Percentiles rank a stretch among this genome's conserved stretches.
Conservation (phyloP, 169 alveolate species). For the Plasmodium vivax region DNA sequence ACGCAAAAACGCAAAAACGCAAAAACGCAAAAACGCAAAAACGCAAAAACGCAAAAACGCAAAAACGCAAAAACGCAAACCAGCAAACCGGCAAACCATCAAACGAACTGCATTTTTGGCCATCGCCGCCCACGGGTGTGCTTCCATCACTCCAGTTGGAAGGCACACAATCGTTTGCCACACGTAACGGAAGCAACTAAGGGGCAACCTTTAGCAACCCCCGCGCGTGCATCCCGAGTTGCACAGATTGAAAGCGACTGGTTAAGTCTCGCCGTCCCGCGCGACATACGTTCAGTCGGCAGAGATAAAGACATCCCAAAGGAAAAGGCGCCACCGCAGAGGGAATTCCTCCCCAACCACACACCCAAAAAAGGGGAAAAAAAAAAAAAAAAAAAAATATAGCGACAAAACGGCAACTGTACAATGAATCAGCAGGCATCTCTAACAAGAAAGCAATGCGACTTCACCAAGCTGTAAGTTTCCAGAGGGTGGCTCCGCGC, state of each 20-base stretch:
- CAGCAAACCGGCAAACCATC: background rate
- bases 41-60: too few species aligned
- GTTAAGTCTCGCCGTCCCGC: background rate
- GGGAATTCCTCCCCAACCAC: background rate
- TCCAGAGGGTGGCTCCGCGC: background rate
- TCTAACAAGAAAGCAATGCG: slow-evolving; percentile 81
- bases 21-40: background rate
- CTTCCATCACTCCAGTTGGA: background rate
- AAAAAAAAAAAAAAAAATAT: slow-evolving; percentile 18
- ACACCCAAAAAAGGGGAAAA: background rate
- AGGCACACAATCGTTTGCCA: background rate
- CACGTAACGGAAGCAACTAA: background rate
- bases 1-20: background rate
- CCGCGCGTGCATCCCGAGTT: background rate
- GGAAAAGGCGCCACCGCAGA: background rate
- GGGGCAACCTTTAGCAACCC: background rate
- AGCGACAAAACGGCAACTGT: background rate
- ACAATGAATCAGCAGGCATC: slow-evolving; percentile 71
- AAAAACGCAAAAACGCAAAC: background rate
- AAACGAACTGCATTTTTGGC: background rate
- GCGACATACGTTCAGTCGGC: background rate
- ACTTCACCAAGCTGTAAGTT: slow-evolving; percentile 87
- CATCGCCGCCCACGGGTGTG: background rate
- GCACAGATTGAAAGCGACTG: background rate
- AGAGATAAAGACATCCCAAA: slow-evolving; percentile 6